Conservation (phyloP, 1,139 yeast species). For the Schwanniomyces etchellsii region DNA sequence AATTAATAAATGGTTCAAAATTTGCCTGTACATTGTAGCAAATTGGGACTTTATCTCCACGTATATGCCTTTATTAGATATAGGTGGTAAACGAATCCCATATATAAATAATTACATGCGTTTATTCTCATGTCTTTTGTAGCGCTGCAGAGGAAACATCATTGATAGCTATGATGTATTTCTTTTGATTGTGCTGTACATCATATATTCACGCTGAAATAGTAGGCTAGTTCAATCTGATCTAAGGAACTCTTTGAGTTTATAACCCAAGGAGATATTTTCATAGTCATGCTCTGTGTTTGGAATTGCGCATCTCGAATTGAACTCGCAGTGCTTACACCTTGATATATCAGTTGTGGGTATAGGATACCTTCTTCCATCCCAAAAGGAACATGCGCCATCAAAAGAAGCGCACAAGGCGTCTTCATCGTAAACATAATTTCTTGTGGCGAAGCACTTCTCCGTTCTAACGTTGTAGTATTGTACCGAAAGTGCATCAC, state of each 20-base stretch:
- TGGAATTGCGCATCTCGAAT: slow-evolving; percentile 27
- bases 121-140: neutral
- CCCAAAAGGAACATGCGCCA: slow-evolving; percentile 46
- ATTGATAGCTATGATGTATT: neutral
- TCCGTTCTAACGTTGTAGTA: slow-evolving; percentile 39
- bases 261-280: no score
- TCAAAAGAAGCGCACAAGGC: slow-evolving; percentile 20
- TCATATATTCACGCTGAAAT: no score
- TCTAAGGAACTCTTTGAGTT: neutral
- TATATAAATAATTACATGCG: slow-evolving; percentile 12
- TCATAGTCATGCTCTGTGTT: no score
- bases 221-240: no score
- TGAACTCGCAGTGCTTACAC: slow-evolving; percentile 54
- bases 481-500: slow-evolving; percentile 41
- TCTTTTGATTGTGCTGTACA: neutral
- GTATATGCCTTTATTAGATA: slow-evolving; percentile 35
- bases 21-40: no score
- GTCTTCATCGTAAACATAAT: slow-evolving; percentile 28
- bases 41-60: slow-evolving; percentile 40
- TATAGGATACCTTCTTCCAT: slow-evolving; percentile 43
- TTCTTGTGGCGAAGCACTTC: slow-evolving; percentile 29
- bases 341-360: slow-evolving; percentile 29
- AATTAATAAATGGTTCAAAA: no score
- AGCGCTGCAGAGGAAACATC: slow-evolving; percentile 1
- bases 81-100: slow-evolving; percentile 48